These are phyloP conservation scores for Hirsutella rhossiliensis DNA, from an alignment of 2,329 filamentous ascomycete genomes.

Conservation along the genomic window DNA sequence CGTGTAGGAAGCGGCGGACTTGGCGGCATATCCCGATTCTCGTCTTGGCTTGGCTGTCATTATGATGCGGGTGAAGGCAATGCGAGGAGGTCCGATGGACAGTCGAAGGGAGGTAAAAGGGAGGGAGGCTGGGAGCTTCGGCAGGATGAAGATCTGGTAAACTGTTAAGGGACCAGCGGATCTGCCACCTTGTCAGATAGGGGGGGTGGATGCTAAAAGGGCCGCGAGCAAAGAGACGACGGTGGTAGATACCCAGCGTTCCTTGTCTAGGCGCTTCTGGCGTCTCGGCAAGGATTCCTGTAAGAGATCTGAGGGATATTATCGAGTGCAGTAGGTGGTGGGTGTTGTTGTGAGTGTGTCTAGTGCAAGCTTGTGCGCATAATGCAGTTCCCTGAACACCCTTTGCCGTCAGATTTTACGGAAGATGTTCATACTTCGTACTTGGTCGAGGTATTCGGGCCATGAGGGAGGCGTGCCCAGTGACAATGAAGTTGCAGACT, in stretches of 20 bases:
- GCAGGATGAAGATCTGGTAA: too few relatives aligned
- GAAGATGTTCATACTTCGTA: too few relatives aligned
- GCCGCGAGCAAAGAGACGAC: conserved; percentile 8
- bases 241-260: conserved; percentile 10
- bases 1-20: conserved; percentile 28
- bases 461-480: too few relatives aligned
- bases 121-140: too few relatives aligned
- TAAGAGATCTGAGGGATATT: conserved; percentile 3
- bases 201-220: background rate
- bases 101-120: too few relatives aligned
- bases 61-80: too few relatives aligned
- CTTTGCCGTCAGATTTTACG: too few relatives aligned
- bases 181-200: background rate
- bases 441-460: too few relatives aligned
- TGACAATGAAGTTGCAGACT: too few relatives aligned
- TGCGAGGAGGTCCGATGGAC: too few relatives aligned
- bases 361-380: background rate
- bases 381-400: too few relatives aligned
- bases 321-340: background rate
- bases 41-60: background rate
- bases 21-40: background rate
- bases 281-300: conserved; percentile 13
- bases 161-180: too few relatives aligned
- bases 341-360: background rate
- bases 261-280: conserved; percentile 14